Evolutionary conservation across 768 basidiomycete genomes (phyloP).

Genomic region (Termitomyces sp.): DNA sequence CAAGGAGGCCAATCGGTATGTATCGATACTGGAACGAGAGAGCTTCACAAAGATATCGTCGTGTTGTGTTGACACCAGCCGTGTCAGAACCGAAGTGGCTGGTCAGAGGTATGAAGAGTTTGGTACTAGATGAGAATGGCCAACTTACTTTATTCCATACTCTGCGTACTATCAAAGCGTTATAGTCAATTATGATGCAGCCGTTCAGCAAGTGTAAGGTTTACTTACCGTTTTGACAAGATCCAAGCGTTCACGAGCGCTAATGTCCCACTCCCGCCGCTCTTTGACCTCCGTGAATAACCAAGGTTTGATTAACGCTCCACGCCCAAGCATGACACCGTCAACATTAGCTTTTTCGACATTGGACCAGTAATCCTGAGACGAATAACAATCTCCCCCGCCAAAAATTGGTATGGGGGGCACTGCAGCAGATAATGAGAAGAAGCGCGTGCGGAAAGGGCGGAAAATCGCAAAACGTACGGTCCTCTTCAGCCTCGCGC

Average conservation of each 20-base stretch:
- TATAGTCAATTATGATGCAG: not conserved
- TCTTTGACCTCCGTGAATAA: slow-evolving; percentile 96
- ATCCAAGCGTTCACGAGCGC: slow-evolving; percentile 77
- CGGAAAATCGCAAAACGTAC: slow-evolving; percentile 35
- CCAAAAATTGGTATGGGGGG: slow-evolving; percentile 92
- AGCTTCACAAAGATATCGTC: slow-evolving; percentile 92
- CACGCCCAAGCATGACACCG: slow-evolving; percentile 92
- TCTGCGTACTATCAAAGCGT: slow-evolving; percentile 62
- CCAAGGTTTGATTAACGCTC: slow-evolving; percentile 95
- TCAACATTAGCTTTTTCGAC: slow-evolving; percentile 83
- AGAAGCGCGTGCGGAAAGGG: not conserved
- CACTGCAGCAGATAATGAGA: slow-evolving; percentile 36
- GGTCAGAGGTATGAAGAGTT: not conserved
- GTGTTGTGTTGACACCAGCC: slow-evolving; percentile 83
- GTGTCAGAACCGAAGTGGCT: slow-evolving; percentile 88
- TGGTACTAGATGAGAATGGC: not conserved
- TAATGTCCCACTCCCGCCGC: slow-evolving; percentile 89
- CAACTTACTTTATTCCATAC: slow-evolving; percentile 69
- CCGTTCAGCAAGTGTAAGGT: not conserved
- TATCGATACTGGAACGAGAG: slow-evolving; percentile 97
- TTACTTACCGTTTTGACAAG: slow-evolving; percentile 62
- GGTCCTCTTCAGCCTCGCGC: slow-evolving; percentile 62
- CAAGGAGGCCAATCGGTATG: slow-evolving; percentile 88
- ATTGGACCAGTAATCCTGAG: slow-evolving; percentile 73
- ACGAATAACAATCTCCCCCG: slow-evolving; percentile 92